phyloP scores from a whole-genome alignment of 495 filamentous ascomycete species.

The Wilcoxina mikolae region DNA sequence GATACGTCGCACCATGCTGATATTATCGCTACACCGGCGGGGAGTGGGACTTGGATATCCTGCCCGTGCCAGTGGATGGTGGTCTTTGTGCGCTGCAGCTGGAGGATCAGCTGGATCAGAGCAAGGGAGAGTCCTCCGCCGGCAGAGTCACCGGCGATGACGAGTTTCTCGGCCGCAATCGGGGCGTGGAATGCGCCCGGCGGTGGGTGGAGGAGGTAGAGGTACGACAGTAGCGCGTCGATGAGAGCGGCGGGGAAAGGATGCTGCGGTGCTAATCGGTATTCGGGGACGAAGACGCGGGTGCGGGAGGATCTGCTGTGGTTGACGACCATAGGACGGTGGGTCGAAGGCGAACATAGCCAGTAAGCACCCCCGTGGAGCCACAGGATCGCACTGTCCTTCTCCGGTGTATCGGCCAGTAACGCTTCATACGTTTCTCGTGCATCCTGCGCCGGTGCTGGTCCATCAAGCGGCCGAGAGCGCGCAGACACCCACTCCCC shows the following conservation, averaged over 20 bases:
- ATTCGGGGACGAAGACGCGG: constrained; percentile 64
- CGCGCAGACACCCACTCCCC: constrained; percentile 64
- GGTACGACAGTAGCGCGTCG: constrained; percentile 69
- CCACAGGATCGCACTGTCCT: constrained; percentile 48
- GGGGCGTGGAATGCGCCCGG: constrained; percentile 55
- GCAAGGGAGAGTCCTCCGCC: constrained; percentile 63
- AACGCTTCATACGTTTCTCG: neutral
- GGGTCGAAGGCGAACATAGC: neutral
- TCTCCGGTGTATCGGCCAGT: constrained; percentile 28
- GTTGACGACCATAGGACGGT: constrained; percentile 33
- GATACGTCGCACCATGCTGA: constrained; percentile 70
- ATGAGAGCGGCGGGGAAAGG: constrained; percentile 72
- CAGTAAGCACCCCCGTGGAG: constrained; percentile 72
- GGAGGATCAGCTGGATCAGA: constrained; percentile 59
- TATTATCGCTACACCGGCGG: constrained; percentile 48
- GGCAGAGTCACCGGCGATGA: constrained; percentile 75
- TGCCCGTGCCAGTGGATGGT: constrained; percentile 50
- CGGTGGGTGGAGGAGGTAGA: constrained; percentile 69
- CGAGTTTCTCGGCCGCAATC: constrained; percentile 53
- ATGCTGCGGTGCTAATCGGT: constrained; percentile 71
- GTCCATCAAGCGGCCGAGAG: neutral
- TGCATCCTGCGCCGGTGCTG: neutral
- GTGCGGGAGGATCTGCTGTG: constrained; percentile 24
- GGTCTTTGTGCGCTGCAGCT: constrained; percentile 43
- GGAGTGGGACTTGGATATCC: constrained; percentile 43